Evolutionary conservation across 352 stramenopile species (phyloP), one percentile per base, ranked within the genome.

Genomic region (Pythium phragmitis): DNA sequence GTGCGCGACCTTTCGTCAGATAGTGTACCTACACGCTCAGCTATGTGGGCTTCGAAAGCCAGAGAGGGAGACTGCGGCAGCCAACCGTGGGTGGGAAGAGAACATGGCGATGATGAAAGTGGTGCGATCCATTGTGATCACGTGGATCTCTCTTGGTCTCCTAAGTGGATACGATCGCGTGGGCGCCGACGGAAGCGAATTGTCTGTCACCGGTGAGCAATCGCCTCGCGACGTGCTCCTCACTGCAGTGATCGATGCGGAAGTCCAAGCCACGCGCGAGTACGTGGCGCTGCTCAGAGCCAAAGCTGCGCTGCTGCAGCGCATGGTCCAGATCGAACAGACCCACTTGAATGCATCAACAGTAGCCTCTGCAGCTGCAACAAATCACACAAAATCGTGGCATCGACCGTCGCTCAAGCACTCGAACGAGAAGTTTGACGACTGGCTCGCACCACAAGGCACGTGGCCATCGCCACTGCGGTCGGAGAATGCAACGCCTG

Each of bases 361-460:
- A 3, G 9, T 11, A 14, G 21, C 5, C 2, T 36, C 33, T 12
- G 7, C 17, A 36, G 14, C 26, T 8, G 37, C 3, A 16, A 14
- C 11, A 28, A 55, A 47, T 17, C 19, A 42, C 16, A 51, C 51
- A 5, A 62, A 16, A 9, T 51, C 46, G 28, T 45, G 36, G 48
- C 59, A 63, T 33, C 55, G 47, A 17, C 54, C 37, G 41, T 52
- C 49, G 11, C 34, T 21, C 36, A 56, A 43, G 42, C 49, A 43
- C 13, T 14, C 7, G 11, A 51, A 61, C 33, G 57, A 62, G 17
- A n/a, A 42, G 0, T 63, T 72, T 13, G 53, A 61, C 16, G 60
- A 69, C 21, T 73, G 66, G 66, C 47, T 73, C 23, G 21, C 52
- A 1, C 34, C 54, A 1, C 66, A 69, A 23, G 46, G 43, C n/a